Conservation (phyloP, 2,329 filamentous ascomycete genomes). For the Cladosporium sp. region DNA sequence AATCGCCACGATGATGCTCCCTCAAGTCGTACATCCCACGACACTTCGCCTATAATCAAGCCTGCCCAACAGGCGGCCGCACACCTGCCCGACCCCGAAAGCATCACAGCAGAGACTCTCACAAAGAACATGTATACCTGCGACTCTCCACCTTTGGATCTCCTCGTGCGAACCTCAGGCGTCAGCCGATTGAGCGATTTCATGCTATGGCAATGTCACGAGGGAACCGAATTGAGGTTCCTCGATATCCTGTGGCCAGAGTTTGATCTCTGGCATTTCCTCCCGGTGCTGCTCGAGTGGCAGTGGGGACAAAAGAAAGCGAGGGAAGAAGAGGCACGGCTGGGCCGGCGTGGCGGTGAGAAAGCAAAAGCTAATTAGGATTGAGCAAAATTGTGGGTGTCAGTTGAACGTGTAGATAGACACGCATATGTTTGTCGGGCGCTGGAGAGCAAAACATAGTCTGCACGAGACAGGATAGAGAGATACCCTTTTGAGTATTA, state of each 20-base stretch:
- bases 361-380: not conserved
- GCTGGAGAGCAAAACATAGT: not conserved
- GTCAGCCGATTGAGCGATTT: slow-evolving; percentile 93
- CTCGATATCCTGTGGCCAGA: slow-evolving; percentile 91
- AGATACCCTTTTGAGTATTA: slow-evolving; percentile 9
- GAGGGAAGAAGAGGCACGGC: slow-evolving; percentile 2
- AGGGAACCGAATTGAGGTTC: slow-evolving; percentile 89
- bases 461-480: not conserved
- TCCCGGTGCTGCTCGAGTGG: slow-evolving; percentile 92
- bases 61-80: not conserved
- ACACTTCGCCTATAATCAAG: slow-evolving; percentile 5
- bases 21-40: slow-evolving; percentile 27
- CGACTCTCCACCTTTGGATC: slow-evolving; percentile 78
- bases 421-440: not conserved
- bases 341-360: not conserved
- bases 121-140: slow-evolving; percentile 85
- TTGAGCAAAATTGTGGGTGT: too few relatives aligned
- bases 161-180: slow-evolving; percentile 87
- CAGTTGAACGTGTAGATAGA: not conserved
- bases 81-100: slow-evolving; percentile 69
- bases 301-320: slow-evolving; percentile 52
- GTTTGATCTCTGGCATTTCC: slow-evolving; percentile 88
- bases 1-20: slow-evolving; percentile 14
- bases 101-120: slow-evolving; percentile 77
- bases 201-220: slow-evolving; percentile 97